phyloP scores from a whole-genome alignment of 208 protist genomes.

The Crithidia thermophila region DNA sequence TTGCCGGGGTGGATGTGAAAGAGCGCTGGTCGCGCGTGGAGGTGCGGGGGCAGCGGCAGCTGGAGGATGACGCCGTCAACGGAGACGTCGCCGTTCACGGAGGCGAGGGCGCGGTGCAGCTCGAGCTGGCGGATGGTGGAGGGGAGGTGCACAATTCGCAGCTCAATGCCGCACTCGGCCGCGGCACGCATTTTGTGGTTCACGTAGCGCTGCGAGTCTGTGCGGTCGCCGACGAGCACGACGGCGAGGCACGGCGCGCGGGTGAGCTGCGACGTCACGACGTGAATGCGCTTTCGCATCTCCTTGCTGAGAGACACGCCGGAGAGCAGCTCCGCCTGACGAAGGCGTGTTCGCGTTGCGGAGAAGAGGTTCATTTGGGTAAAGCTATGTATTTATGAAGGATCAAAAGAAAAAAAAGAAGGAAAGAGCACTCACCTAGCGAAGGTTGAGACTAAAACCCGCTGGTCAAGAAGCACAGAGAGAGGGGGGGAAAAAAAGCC shows the following conservation, averaged over 20 bases:
- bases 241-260: slow-evolving; percentile 87
- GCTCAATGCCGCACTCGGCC: slow-evolving; percentile 48
- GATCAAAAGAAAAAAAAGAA: slow-evolving; percentile 20
- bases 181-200: slow-evolving; percentile 51
- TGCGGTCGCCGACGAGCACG: slow-evolving; percentile 92
- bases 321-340: slow-evolving; percentile 47
- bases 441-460: too few species aligned
- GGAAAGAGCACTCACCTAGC: too few species aligned
- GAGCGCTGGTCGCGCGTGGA: slow-evolving; percentile 73
- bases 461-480: not conserved
- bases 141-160: slow-evolving; percentile 42
- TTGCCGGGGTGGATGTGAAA: slow-evolving; percentile 73
- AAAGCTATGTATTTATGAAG: not conserved
- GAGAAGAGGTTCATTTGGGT: slow-evolving; percentile 8
- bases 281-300: slow-evolving; percentile 40
- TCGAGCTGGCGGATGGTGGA: slow-evolving; percentile 28
- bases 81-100: slow-evolving; percentile 35
- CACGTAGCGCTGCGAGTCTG: slow-evolving; percentile 88
- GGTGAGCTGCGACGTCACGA: slow-evolving; percentile 32
- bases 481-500: not conserved
- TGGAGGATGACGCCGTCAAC: slow-evolving; percentile 91
- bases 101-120: slow-evolving; percentile 45
- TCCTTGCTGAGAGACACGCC: slow-evolving; percentile 44
- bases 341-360: not conserved
- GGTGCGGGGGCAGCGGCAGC: slow-evolving; percentile 92